A percentile compares a stretch with the other conserved stretches of the same genome.
Conservation (phyloP, 371 early-diverging fungal genomes). For the Mortierella sp. region DNA sequence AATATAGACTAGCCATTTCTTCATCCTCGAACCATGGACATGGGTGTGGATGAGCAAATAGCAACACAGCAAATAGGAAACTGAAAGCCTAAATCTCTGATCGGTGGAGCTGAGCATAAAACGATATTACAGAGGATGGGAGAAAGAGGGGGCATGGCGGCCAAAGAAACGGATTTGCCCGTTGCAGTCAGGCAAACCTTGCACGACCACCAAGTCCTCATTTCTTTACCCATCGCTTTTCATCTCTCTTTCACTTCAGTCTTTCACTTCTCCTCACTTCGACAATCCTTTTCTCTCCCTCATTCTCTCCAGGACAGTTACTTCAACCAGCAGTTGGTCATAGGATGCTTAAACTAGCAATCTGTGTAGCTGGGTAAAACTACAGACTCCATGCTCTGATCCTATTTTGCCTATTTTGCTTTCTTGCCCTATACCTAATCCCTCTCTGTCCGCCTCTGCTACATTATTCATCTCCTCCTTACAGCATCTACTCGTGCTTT, state of each 20-base stretch:
- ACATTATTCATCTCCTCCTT: not conserved
- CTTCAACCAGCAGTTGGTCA: not conserved
- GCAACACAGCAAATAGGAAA: no score
- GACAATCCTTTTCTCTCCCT: slow-evolving; percentile 1
- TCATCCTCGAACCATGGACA: no score
- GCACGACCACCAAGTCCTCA: not conserved
- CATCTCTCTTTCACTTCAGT: not conserved
- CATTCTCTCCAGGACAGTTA: not conserved
- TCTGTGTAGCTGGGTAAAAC: slow-evolving; percentile 42
- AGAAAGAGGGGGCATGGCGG: not conserved
- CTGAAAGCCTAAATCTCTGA: no score
- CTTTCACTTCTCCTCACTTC: not conserved
- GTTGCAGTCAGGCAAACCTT: no score
- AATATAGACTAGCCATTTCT: no score
- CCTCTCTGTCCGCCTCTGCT: not conserved
- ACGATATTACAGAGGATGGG: no score
- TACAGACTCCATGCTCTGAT: not conserved
- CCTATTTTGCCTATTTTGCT: not conserved
- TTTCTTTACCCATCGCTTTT: not conserved
- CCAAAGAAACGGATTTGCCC: not conserved
- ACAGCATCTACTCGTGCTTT: slow-evolving; percentile 92
- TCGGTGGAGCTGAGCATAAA: no score
- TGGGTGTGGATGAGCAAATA: no score
- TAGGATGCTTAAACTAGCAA: slow-evolving; percentile 47
- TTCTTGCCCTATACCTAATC: not conserved